Conservation (phyloP, 129 eudicot genomes). For the Deinandra increscens region DNA sequence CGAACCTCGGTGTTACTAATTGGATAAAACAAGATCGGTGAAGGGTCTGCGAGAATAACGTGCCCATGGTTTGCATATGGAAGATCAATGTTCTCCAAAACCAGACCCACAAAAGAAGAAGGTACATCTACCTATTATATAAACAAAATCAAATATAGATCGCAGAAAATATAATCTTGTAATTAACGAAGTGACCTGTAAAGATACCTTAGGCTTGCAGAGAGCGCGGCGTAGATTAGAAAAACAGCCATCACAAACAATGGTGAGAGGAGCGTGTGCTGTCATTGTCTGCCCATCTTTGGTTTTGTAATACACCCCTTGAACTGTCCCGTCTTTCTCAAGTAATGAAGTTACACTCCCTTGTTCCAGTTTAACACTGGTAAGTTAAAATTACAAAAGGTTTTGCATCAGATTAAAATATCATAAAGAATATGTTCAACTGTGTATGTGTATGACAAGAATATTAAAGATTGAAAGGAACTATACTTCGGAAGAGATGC, state of each 20-base stretch:
- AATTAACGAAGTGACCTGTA: neutral
- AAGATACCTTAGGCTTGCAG: constrained; percentile 37
- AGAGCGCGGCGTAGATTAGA: constrained; percentile 34
- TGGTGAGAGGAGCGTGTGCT: constrained; percentile 21
- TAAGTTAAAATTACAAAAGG: neutral
- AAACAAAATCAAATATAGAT: constrained; percentile 11
- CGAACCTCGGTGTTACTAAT: constrained; percentile 37
- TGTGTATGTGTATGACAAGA: neutral
- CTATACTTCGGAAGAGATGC: constrained; percentile 48
- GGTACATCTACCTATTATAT: constrained; percentile 44
- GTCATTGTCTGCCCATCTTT: constrained; percentile 25
- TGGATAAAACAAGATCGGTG: constrained; percentile 38
- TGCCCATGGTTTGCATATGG: constrained; percentile 42
- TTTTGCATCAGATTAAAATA: neutral
- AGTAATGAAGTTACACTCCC: constrained; percentile 41
- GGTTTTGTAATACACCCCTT: constrained; percentile 34
- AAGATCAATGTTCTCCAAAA: constrained; percentile 41
- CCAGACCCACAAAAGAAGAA: constrained; percentile 44
- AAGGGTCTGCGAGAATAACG: constrained; percentile 42
- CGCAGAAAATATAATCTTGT: neutral
- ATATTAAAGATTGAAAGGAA: constrained; percentile 7
- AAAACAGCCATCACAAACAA: constrained; percentile 17
- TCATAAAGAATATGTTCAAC: neutral
- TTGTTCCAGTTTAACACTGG: constrained; percentile 36
- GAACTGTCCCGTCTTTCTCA: constrained; percentile 26